A percentile compares a stretch with the other conserved stretches of the same genome.
These are phyloP conservation scores for Penicillium sp. DNA, from an alignment of 2,329 filamentous ascomycete species.

Conservation along the genomic window DNA sequence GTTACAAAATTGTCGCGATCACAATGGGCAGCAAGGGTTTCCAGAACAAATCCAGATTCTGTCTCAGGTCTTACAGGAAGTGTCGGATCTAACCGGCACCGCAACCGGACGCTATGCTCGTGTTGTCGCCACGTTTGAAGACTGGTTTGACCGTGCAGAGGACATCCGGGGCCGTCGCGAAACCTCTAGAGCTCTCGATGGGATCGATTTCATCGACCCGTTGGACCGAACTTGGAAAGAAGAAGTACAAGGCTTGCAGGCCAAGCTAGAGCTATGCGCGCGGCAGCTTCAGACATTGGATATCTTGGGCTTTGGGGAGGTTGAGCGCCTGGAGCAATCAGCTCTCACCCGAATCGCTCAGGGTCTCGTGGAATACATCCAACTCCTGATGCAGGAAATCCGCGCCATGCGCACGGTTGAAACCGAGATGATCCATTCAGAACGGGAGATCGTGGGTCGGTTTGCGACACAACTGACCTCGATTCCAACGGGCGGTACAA, in stretches of 20 bases:
- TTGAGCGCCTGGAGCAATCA: slow-evolving; percentile 27
- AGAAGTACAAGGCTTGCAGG: slow-evolving; percentile 28
- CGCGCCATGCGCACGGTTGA: slow-evolving; percentile 38
- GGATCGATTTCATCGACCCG: slow-evolving; percentile 35
- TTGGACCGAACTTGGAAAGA: slow-evolving; percentile 37
- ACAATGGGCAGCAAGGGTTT: slow-evolving; percentile 31
- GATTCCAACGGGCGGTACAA: background rate
- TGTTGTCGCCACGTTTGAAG: slow-evolving; percentile 34
- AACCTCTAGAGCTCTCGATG: slow-evolving; percentile 6
- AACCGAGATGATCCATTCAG: slow-evolving; percentile 32
- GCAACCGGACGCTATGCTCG: slow-evolving; percentile 28
- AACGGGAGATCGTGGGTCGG: slow-evolving; percentile 34
- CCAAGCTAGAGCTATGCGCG: slow-evolving; percentile 36
- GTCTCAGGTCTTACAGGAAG: slow-evolving; percentile 41
- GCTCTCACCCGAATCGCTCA: slow-evolving; percentile 33
- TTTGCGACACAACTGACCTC: slow-evolving; percentile 26
- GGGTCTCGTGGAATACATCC: slow-evolving; percentile 31
- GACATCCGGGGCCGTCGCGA: slow-evolving; percentile 24
- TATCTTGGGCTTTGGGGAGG: slow-evolving; percentile 31
- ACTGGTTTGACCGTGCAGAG: slow-evolving; percentile 35
- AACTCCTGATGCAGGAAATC: slow-evolving; percentile 40
- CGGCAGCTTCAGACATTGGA: slow-evolving; percentile 40
- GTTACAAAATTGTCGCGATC: slow-evolving; percentile 32
- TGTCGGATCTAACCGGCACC: slow-evolving; percentile 32
- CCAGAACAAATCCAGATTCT: slow-evolving; percentile 39